phyloP scores from a whole-genome alignment of 768 basidiomycete genomes.

The Lentinula boryana region DNA sequence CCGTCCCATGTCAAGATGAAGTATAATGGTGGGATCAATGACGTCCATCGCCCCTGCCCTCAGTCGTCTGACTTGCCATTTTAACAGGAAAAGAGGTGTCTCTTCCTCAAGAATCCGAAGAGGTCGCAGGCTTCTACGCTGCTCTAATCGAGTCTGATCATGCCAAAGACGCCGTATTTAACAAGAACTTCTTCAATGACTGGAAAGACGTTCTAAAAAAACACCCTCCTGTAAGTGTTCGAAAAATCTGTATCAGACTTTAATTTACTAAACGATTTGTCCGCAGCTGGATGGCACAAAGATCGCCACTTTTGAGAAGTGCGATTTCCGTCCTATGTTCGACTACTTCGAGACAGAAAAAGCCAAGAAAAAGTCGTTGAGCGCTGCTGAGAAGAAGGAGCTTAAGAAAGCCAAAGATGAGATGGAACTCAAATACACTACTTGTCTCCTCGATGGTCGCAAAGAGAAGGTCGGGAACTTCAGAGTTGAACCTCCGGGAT shows the following conservation, averaged over 20 bases:
- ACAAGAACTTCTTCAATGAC: slow-evolving; percentile 94
- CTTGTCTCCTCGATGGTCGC: slow-evolving; percentile 88
- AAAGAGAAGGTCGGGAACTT: slow-evolving; percentile 99
- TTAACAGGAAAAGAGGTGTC: slow-evolving; percentile 65
- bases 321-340: slow-evolving; percentile 94
- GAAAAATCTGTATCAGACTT: slow-evolving; percentile 1
- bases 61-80: not conserved
- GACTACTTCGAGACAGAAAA: slow-evolving; percentile 91
- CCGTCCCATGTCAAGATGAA: slow-evolving; percentile 86
- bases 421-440: slow-evolving; percentile 76
- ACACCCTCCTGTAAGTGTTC: slow-evolving; percentile 71
- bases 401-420: slow-evolving; percentile 82
- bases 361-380: slow-evolving; percentile 86
- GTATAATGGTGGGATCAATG: slow-evolving; percentile 67
- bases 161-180: slow-evolving; percentile 81
- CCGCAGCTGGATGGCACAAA: slow-evolving; percentile 63
- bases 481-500: slow-evolving; percentile 95
- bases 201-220: slow-evolving; percentile 74
- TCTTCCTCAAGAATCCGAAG: slow-evolving; percentile 84
- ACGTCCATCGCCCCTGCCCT: not conserved
- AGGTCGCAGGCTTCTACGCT: slow-evolving; percentile 95
- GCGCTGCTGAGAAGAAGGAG: slow-evolving; percentile 84
- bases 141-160: slow-evolving; percentile 92
- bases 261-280: slow-evolving; percentile 4
- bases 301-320: slow-evolving; percentile 70